Conservation (phyloP, 2,329 filamentous ascomycete species). For the Phialophora verrucosa region DNA sequence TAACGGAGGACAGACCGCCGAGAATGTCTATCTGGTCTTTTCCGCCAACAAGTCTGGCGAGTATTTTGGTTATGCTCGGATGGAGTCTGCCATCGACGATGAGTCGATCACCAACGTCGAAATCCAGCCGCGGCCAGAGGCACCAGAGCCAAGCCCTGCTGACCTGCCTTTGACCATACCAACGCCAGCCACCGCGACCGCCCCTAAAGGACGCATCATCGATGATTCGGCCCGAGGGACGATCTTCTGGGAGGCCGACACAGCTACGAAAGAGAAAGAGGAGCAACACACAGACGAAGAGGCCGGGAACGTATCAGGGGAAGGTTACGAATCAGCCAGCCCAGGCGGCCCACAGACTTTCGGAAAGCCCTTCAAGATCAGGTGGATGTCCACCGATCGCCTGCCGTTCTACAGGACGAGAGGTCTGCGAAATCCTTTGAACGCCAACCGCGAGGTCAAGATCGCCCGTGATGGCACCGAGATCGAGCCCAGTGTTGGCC, state of each 20-base stretch:
- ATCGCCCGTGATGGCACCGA: constrained; percentile 95
- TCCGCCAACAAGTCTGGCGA: constrained; percentile 97
- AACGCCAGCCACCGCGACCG: constrained; percentile 76
- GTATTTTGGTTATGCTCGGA: constrained; percentile 93
- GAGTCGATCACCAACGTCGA: constrained; percentile 70
- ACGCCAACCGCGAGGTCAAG: constrained; percentile 92
- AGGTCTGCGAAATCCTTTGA: constrained; percentile 90
- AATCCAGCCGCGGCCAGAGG: constrained; percentile 69
- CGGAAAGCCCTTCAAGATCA: constrained; percentile 88
- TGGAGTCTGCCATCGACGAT: constrained; percentile 82
- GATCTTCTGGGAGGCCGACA: constrained; percentile 92
- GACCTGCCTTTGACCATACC: constrained; percentile 80
- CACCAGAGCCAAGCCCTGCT: constrained; percentile 49
- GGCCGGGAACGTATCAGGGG: constrained; percentile 30
- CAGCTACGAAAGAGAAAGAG: constrained; percentile 53
- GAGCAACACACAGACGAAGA: constrained; percentile 43
- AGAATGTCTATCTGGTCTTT: constrained; percentile 90
- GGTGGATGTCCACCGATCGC: constrained; percentile 83
- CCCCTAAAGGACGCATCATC: constrained; percentile 84
- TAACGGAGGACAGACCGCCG: constrained; percentile 63
- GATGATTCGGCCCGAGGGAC: constrained; percentile 92
- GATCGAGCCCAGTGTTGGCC: constrained; percentile 80
- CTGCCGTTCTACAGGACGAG: constrained; percentile 89
- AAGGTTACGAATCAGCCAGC: constrained; percentile 33
- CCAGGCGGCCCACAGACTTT: constrained; percentile 64